Conservation (phyloP, 768 basidiomycete genomes). For the Leccinum uliginosum region DNA sequence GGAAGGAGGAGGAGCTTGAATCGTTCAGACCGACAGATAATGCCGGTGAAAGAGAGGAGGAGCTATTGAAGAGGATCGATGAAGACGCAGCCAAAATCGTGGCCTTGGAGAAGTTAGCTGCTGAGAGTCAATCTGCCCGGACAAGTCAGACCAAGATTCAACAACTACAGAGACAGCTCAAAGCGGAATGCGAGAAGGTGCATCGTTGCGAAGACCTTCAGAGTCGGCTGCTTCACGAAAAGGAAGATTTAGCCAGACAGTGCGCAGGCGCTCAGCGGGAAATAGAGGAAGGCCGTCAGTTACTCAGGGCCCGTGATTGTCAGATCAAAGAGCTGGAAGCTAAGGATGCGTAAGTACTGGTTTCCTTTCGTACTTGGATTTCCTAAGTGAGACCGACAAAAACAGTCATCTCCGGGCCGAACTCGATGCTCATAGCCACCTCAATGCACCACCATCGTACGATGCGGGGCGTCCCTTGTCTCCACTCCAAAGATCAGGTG, state of each 20-base stretch:
- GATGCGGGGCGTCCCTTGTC: not conserved
- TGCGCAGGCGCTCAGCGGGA: constrained; percentile 36
- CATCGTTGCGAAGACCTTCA: constrained; percentile 40
- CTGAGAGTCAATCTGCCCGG: constrained; percentile 35
- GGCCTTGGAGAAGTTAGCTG: constrained; percentile 48
- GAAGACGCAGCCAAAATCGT: constrained; percentile 67
- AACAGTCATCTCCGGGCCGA: constrained; percentile 21
- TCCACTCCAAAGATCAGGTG: not conserved
- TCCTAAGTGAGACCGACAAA: not conserved
- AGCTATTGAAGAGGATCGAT: constrained; percentile 61
- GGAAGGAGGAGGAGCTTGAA: constrained; percentile 57
- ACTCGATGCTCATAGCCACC: constrained; percentile 5
- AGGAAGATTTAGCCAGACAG: constrained; percentile 44
- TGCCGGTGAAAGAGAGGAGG: constrained; percentile 51
- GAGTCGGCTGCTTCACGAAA: constrained; percentile 48
- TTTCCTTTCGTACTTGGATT: not conserved
- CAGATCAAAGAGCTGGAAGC: constrained; percentile 24
- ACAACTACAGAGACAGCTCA: constrained; percentile 39
- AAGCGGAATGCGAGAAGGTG: constrained; percentile 38
- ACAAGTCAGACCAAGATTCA: constrained; percentile 34
- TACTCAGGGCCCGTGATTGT: constrained; percentile 18
- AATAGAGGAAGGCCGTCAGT: constrained; percentile 21
- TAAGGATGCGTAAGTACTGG: constrained; percentile 24
- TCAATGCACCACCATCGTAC: not conserved
- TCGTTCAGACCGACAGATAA: constrained; percentile 38